Percentiles rank a stretch among this genome's conserved stretches.
These are phyloP conservation scores for Ceratocystis cubensis DNA, from an alignment of 2,329 filamentous ascomycete species.

Conservation along the genomic window DNA sequence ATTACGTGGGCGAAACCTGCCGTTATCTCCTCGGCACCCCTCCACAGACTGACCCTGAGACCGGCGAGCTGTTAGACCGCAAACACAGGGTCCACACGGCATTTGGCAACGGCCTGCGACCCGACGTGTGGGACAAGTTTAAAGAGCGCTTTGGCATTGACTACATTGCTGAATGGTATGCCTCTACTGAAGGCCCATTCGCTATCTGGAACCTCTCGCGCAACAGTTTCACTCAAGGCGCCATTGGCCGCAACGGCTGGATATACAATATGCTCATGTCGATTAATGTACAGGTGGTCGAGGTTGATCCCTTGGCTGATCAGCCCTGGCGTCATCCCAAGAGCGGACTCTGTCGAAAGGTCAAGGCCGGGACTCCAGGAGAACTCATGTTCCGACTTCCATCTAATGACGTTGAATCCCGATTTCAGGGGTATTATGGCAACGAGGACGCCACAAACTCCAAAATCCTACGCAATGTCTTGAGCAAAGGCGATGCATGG, in stretches of 20 bases:
- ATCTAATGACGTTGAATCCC: conserved; percentile 44
- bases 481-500: conserved; percentile 64
- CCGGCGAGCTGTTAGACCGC: conserved; percentile 56
- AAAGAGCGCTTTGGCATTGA: conserved; percentile 68
- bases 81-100: conserved; percentile 61
- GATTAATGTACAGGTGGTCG: conserved; percentile 44
- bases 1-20: conserved; percentile 81
- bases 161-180: conserved; percentile 68
- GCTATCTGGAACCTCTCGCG: conserved; percentile 60
- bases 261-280: conserved; percentile 46
- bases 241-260: conserved; percentile 60
- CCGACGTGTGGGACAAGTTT: conserved; percentile 75
- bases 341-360: conserved; percentile 55
- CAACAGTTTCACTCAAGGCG: conserved; percentile 63
- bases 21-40: conserved; percentile 65
- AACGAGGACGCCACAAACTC: conserved; percentile 56
- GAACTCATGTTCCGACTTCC: conserved; percentile 66
- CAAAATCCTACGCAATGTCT: conserved; percentile 63
- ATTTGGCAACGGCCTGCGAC: conserved; percentile 74
- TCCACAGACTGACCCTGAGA: conserved; percentile 47
- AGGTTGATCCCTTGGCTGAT: conserved; percentile 60
- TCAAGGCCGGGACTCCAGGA: conserved; percentile 50
- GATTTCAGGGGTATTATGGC: conserved; percentile 73
- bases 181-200: conserved; percentile 58
- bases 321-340: conserved; percentile 52